Evolutionary conservation across 345 rosid genomes (phyloP).

Genomic region (Gossypium anomalum): DNA sequence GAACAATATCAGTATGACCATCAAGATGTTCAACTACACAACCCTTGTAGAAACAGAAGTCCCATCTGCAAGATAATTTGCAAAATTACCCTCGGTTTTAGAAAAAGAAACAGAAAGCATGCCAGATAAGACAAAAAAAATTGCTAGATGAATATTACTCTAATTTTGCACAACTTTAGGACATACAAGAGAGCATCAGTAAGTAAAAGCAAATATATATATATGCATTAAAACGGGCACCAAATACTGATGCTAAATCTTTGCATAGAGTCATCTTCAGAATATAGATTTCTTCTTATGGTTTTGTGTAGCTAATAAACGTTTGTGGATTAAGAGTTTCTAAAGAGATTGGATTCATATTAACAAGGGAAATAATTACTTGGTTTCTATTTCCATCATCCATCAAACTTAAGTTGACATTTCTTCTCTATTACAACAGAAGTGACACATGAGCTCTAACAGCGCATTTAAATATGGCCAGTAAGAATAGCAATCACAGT

Average conservation of each 20-base stretch:
- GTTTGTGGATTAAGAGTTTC: background rate
- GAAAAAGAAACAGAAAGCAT: background rate
- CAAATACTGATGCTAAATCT: background rate
- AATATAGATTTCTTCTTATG: background rate
- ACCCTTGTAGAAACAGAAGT: constrained; percentile 89
- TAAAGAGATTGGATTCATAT: background rate
- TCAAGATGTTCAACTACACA: constrained; percentile 86
- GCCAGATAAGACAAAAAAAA: background rate
- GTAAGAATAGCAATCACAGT: background rate
- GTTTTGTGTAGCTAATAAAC: constrained; percentile 9
- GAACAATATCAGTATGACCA: constrained; percentile 88
- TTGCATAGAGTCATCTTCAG: background rate
- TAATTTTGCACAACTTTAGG: constrained; percentile 1
- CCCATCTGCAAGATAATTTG: constrained; percentile 66
- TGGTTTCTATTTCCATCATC: background rate
- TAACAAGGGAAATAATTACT: background rate
- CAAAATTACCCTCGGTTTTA: constrained; percentile 6
- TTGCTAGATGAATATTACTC: constrained; percentile 1
- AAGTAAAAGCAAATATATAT: background rate
- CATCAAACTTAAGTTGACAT: background rate
- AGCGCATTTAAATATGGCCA: background rate
- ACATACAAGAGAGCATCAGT: background rate
- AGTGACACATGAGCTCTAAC: background rate
- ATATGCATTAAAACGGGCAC: background rate
- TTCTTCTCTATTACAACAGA: background rate